Conservation (phyloP, 2,329 filamentous ascomycete genomes). For the Colletotrichum sublineola region DNA sequence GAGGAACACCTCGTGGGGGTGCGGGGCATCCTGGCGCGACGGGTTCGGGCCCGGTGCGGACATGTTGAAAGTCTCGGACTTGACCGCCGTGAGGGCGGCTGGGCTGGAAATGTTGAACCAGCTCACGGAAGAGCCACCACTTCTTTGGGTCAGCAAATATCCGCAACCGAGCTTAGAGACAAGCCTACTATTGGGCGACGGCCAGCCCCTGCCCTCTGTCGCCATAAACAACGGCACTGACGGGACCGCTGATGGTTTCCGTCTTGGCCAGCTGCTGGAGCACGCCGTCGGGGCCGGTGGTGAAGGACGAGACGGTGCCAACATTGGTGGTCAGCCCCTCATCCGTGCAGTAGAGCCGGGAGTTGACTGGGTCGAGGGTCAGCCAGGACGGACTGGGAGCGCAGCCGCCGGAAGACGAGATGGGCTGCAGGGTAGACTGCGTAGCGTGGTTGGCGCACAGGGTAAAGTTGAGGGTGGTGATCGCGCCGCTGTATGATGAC, state of each 20-base stretch:
- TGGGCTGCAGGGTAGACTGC: conserved; percentile 53
- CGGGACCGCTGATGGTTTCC: conserved; percentile 56
- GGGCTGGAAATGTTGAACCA: conserved; percentile 60
- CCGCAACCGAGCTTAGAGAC: not conserved
- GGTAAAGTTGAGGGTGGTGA: conserved; percentile 63
- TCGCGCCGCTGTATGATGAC: conserved; percentile 61
- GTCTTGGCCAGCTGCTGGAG: conserved; percentile 55
- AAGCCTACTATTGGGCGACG: conserved; percentile 61
- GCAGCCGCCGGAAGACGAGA: conserved; percentile 62
- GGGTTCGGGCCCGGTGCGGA: conserved; percentile 53
- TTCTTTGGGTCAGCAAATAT: conserved; percentile 44
- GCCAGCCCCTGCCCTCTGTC: conserved; percentile 55
- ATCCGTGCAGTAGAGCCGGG: conserved; percentile 70
- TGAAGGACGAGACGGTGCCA: conserved; percentile 62
- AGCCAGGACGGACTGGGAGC: conserved; percentile 71
- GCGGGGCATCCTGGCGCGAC: conserved; percentile 67
- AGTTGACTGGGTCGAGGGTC: conserved; percentile 63
- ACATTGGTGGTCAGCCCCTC: conserved; percentile 65
- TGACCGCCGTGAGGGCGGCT: conserved; percentile 51
- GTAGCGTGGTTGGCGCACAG: conserved; percentile 45
- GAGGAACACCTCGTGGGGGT: conserved; percentile 74
- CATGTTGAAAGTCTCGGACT: conserved; percentile 57
- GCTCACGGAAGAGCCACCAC: conserved; percentile 58
- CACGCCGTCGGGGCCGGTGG: conserved; percentile 53
- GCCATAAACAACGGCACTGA: conserved; percentile 60